Percentiles rank a stretch among this genome's conserved stretches.
These are phyloP conservation scores for Diphasiastrum complanatum DNA, from an alignment of 83 land plant genomes.

Conservation along the genomic window DNA sequence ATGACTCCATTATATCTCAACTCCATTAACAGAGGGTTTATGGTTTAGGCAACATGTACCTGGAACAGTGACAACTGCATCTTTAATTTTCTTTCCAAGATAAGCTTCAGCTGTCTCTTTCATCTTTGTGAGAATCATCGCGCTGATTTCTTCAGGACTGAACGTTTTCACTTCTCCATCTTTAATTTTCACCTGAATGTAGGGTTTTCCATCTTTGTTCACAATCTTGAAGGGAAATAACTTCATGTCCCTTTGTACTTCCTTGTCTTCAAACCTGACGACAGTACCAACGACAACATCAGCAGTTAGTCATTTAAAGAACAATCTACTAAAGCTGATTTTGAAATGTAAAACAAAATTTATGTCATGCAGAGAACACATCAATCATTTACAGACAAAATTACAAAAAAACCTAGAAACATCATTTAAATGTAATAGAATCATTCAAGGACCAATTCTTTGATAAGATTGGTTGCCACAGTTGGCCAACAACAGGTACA, in stretches of 20 bases:
- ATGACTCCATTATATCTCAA: not conserved
- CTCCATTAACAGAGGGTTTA: not conserved
- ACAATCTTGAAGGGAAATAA: constrained; percentile 57
- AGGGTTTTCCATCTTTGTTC: constrained; percentile 70
- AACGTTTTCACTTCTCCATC: constrained; percentile 60
- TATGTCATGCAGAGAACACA: too few relatives aligned
- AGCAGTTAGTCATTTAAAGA: not conserved
- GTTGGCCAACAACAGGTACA: too few relatives aligned
- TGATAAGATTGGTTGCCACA: too few relatives aligned
- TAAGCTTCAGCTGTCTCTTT: constrained; percentile 71
- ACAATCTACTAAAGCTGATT: not conserved
- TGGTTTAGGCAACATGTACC: constrained; percentile 44
- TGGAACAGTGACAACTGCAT: constrained; percentile 86
- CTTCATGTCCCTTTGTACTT: constrained; percentile 59
- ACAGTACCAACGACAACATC: not conserved
- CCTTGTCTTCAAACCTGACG: constrained; percentile 57
- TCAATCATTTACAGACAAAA: too few relatives aligned
- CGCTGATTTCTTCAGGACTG: constrained; percentile 69
- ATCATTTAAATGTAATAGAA: too few relatives aligned
- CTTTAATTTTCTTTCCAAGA: constrained; percentile 74
- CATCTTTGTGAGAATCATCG: constrained; percentile 60
- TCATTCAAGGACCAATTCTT: too few relatives aligned
- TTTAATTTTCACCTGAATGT: constrained; percentile 52
- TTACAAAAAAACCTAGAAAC: too few relatives aligned
- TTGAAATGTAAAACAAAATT: too few relatives aligned